A percentile compares a stretch with the other conserved stretches of the same genome.
These are phyloP conservation scores for Rhododendron vialii DNA, from an alignment of 148 eudicot species.

Conservation along the genomic window DNA sequence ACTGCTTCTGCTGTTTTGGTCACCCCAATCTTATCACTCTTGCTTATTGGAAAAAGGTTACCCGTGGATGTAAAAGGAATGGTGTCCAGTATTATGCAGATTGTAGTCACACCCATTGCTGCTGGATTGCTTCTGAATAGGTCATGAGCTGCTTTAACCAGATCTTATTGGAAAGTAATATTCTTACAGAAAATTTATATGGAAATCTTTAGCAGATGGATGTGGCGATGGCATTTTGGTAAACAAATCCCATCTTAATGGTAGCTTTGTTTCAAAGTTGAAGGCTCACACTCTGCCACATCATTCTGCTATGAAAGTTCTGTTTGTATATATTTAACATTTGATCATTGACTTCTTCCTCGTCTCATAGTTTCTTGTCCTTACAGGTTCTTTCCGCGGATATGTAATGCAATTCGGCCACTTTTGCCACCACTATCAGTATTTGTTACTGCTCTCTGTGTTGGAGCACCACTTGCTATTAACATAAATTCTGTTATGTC, in stretches of 20 bases:
- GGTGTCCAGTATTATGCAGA: conserved; percentile 84
- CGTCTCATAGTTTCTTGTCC: not conserved
- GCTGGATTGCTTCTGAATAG: conserved; percentile 83
- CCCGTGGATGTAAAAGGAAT: conserved; percentile 96
- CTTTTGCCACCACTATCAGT: conserved; percentile 85
- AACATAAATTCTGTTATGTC: conserved; percentile 80
- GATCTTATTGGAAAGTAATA: not conserved
- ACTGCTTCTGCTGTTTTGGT: conserved; percentile 90
- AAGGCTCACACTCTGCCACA: not conserved
- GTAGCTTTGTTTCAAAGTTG: not conserved
- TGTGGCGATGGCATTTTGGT: not conserved
- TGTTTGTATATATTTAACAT: not conserved
- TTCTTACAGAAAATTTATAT: not conserved
- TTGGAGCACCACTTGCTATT: conserved; percentile 95
- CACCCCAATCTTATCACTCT: conserved; percentile 73
- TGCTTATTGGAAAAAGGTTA: conserved; percentile 85
- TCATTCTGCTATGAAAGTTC: not conserved
- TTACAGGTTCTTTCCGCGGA: conserved; percentile 66
- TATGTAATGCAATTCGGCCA: conserved; percentile 69
- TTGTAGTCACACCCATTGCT: conserved; percentile 80
- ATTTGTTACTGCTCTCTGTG: conserved; percentile 86
- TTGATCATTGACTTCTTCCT: not conserved
- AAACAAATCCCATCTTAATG: not conserved
- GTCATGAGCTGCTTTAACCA: conserved; percentile 23
- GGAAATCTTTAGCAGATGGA: not conserved